Evolutionary conservation across 768 basidiomycete genomes (phyloP).

Genomic region (Sistotremastrum suecicum): DNA sequence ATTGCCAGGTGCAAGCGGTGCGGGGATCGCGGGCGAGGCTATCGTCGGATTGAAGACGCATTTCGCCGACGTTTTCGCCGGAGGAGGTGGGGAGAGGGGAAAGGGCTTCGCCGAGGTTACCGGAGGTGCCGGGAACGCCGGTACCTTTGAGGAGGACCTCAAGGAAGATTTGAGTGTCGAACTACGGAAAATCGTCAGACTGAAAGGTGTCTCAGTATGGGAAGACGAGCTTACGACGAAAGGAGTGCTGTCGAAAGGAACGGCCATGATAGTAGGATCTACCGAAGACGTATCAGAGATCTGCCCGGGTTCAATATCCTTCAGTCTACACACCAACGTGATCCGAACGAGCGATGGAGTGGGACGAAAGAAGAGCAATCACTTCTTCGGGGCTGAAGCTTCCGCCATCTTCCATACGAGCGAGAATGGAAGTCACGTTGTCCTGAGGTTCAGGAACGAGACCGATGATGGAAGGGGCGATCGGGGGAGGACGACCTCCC

Average conservation of each 20-base stretch:
- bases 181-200: conserved; percentile 7
- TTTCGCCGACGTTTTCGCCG: background rate
- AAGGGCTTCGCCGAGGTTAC: conserved; percentile 1
- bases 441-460: conserved; percentile 3
- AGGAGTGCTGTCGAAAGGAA: conserved; percentile 6
- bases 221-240: background rate
- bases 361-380: conserved; percentile 4
- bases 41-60: conserved; percentile 1
- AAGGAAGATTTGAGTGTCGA: conserved; percentile 7
- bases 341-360: conserved; percentile 4
- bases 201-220: conserved; percentile 1
- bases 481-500: conserved; percentile 5
- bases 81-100: background rate
- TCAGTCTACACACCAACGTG: background rate
- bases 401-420: conserved; percentile 5
- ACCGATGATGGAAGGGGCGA: conserved; percentile 1
- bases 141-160: conserved; percentile 6
- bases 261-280: conserved; percentile 3
- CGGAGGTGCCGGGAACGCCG: conserved; percentile 3
- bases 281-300: background rate
- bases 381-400: conserved; percentile 4
- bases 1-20: conserved; percentile 7
- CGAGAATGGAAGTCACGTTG: conserved; percentile 3
- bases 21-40: background rate
- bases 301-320: background rate